Percentiles rank a stretch among this genome's conserved stretches.
These are phyloP conservation scores for Sphaerobolus stellatus DNA, from an alignment of 1,284 basidiomycete genomes.

Conservation along the genomic window DNA sequence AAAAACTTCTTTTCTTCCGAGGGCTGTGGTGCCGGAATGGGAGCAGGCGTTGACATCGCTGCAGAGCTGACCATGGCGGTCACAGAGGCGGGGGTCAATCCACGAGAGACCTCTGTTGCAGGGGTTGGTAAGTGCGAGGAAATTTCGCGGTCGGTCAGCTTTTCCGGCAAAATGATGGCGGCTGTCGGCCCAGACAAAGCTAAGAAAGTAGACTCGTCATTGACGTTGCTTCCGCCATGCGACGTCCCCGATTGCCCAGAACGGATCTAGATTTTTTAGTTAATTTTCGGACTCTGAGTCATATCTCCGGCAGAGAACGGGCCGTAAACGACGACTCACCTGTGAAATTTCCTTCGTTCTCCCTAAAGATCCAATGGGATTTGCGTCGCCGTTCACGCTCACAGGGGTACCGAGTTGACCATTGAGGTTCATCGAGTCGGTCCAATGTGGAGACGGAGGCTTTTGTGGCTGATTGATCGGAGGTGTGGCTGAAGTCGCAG, in stretches of 20 bases:
- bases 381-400: slow-evolving; percentile 6
- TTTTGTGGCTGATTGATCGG: neutral
- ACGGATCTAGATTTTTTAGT: too few relatives aligned
- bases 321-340: neutral
- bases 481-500: neutral
- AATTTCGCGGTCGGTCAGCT: neutral
- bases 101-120: neutral
- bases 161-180: neutral
- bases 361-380: too few relatives aligned
- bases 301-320: neutral
- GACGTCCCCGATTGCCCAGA: too few relatives aligned
- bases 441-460: too few relatives aligned
- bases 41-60: neutral
- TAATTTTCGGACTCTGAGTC: too few relatives aligned
- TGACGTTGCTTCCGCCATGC: too few relatives aligned
- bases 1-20: slow-evolving; percentile 12
- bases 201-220: too few relatives aligned
- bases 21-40: neutral
- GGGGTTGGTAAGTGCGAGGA: slow-evolving; percentile 1
- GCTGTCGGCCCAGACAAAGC: neutral
- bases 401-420: slow-evolving; percentile 10
- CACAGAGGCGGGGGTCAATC: neutral
- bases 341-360: neutral
- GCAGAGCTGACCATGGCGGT: neutral
- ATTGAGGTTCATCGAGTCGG: too few relatives aligned